Percentiles rank a stretch among this genome's conserved stretches.
phyloP scores from a whole-genome alignment of 2,329 filamentous ascomycete genomes.

The Neodidymelliopsis sp. region DNA sequence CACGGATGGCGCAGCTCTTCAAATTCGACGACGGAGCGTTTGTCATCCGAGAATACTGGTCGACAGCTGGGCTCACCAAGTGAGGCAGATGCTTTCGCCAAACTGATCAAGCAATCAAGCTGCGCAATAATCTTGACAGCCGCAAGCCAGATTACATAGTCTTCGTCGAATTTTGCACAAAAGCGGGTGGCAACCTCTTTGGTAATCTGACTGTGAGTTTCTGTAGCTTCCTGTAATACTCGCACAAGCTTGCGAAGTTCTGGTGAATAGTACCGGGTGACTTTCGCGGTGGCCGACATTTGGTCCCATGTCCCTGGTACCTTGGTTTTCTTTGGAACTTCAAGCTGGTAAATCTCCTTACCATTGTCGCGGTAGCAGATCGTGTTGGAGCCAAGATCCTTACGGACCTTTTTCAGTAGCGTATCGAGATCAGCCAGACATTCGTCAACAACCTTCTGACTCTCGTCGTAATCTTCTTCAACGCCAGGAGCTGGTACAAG shows the following conservation, averaged over 20 bases:
- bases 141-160: slow-evolving; percentile 84
- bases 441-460: slow-evolving; percentile 75
- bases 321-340: slow-evolving; percentile 85
- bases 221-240: slow-evolving; percentile 89
- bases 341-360: slow-evolving; percentile 96
- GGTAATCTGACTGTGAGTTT: slow-evolving; percentile 89
- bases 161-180: slow-evolving; percentile 84
- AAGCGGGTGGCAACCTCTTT: slow-evolving; percentile 86
- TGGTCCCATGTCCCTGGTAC: slow-evolving; percentile 91
- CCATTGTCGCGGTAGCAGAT: slow-evolving; percentile 73
- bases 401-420: slow-evolving; percentile 74
- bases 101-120: slow-evolving; percentile 91
- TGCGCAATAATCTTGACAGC: slow-evolving; percentile 91
- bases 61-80: slow-evolving; percentile 88
- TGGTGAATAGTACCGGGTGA: slow-evolving; percentile 93
- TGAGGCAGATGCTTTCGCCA: slow-evolving; percentile 85
- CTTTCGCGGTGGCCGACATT: slow-evolving; percentile 90
- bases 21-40: slow-evolving; percentile 89
- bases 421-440: slow-evolving; percentile 76
- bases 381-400: slow-evolving; percentile 75
- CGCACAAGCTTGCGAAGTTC: slow-evolving; percentile 84
- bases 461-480: slow-evolving; percentile 90
- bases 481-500: slow-evolving; percentile 87
- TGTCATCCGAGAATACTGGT: slow-evolving; percentile 83
- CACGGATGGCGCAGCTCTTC: slow-evolving; percentile 93